phyloP scores from a whole-genome alignment of 2,329 filamentous ascomycete genomes.

The Paracorniculantispora psalliotae region DNA sequence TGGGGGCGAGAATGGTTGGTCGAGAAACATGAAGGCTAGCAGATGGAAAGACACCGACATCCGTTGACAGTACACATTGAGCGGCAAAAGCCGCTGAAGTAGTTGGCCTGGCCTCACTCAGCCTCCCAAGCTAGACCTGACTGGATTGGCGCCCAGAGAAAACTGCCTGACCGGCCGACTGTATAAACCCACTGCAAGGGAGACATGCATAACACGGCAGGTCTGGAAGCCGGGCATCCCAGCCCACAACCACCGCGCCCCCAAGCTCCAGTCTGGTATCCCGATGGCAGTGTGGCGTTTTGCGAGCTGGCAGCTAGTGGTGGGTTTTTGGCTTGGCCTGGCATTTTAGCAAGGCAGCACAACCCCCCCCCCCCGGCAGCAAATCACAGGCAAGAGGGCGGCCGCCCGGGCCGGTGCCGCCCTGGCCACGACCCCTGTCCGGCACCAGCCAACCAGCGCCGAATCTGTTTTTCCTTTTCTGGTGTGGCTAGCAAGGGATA shows the following conservation, averaged over 20 bases:
- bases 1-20: background rate
- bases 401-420: background rate
- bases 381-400: background rate
- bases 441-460: background rate
- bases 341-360: too few relatives aligned
- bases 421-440: background rate
- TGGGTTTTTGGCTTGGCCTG: too few relatives aligned
- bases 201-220: background rate
- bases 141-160: background rate
- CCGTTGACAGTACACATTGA: too few relatives aligned
- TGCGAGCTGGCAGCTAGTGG: background rate
- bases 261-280: background rate
- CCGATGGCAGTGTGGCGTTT: background rate
- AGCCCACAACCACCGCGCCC: background rate
- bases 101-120: background rate
- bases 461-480: background rate
- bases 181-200: background rate
- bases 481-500: background rate
- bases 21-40: background rate
- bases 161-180: background rate
- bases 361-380: too few relatives aligned
- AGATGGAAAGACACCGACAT: background rate
- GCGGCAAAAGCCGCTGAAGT: background rate
- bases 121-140: background rate
- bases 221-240: background rate